phyloP scores from a whole-genome alignment of 768 basidiomycete genomes.

The Antrodiella citrinella region DNA sequence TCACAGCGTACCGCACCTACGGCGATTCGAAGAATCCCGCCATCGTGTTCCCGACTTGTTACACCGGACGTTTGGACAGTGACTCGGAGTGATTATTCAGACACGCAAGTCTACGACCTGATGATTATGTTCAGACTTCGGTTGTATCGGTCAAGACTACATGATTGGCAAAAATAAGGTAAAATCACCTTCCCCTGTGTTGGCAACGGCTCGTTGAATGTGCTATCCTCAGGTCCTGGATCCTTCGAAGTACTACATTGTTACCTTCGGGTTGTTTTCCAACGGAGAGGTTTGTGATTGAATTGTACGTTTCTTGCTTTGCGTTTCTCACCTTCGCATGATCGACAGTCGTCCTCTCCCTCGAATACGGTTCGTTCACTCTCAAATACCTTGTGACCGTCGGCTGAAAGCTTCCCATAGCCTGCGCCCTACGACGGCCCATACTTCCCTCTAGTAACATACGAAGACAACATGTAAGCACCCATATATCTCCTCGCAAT shows the following conservation, averaged over 20 bases:
- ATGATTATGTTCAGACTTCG: too few species aligned
- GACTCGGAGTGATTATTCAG: too few species aligned
- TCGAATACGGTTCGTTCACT: constrained; percentile 43
- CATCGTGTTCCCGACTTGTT: constrained; percentile 51
- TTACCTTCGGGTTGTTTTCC: constrained; percentile 49
- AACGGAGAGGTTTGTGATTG: constrained; percentile 41
- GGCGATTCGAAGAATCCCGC: constrained; percentile 45
- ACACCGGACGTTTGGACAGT: too few species aligned
- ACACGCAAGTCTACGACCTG: constrained; percentile 13
- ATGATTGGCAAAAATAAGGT: constrained; percentile 46
- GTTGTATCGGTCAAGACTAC: constrained; percentile 34
- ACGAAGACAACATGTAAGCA: constrained; percentile 44
- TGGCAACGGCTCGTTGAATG: too few species aligned
- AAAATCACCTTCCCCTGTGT: too few species aligned
- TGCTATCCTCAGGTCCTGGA: constrained; percentile 35
- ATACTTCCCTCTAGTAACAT: constrained; percentile 48
- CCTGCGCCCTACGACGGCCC: constrained; percentile 49
- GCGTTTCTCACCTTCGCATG: too few species aligned
- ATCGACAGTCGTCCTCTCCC: constrained; percentile 32
- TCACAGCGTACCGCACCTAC: constrained; percentile 51
- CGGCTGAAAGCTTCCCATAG: constrained; percentile 20
- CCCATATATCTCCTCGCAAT: neutral
- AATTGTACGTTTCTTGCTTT: too few species aligned
- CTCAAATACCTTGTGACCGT: neutral
- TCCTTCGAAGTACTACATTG: constrained; percentile 43